Percentiles rank a stretch among this genome's conserved stretches.
These are phyloP conservation scores for Trichoderma sp. DNA, from an alignment of 2,329 filamentous ascomycete genomes.

Conservation along the genomic window DNA sequence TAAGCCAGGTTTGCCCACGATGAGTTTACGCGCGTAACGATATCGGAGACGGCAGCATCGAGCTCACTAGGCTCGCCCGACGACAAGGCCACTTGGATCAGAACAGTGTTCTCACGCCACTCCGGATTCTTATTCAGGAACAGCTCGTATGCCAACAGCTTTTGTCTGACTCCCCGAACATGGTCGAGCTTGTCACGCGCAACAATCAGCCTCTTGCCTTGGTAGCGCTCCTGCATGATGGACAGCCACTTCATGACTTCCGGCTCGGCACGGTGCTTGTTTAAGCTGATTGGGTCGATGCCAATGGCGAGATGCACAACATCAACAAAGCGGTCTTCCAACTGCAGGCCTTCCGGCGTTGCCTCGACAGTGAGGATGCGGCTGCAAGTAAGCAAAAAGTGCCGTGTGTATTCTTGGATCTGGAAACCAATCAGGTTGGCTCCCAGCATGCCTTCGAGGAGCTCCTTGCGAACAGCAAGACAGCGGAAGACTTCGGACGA, in stretches of 20 bases:
- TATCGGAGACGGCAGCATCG: conserved; percentile 86
- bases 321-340: conserved; percentile 92
- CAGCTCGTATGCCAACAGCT: conserved; percentile 87
- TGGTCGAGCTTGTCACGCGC: conserved; percentile 93
- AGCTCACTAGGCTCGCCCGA: conserved; percentile 87
- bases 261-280: conserved; percentile 68
- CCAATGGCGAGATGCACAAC: conserved; percentile 86
- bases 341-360: conserved; percentile 81
- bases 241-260: conserved; percentile 80
- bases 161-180: conserved; percentile 89
- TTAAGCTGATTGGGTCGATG: conserved; percentile 80
- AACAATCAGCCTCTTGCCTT: conserved; percentile 87
- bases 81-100: conserved; percentile 93
- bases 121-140: conserved; percentile 94
- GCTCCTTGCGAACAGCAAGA: conserved; percentile 80
- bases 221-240: conserved; percentile 80
- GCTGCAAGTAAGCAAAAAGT: conserved; percentile 95
- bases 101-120: conserved; percentile 83
- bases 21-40: conserved; percentile 92
- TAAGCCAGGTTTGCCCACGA: conserved; percentile 88
- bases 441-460: conserved; percentile 90
- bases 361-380: conserved; percentile 89
- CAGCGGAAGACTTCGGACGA: conserved; percentile 96
- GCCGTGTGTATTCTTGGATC: conserved; percentile 87
- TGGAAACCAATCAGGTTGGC: conserved; percentile 94